Evolutionary conservation across 345 rosid genomes (phyloP).

Genomic region (Brassica cretica): DNA sequence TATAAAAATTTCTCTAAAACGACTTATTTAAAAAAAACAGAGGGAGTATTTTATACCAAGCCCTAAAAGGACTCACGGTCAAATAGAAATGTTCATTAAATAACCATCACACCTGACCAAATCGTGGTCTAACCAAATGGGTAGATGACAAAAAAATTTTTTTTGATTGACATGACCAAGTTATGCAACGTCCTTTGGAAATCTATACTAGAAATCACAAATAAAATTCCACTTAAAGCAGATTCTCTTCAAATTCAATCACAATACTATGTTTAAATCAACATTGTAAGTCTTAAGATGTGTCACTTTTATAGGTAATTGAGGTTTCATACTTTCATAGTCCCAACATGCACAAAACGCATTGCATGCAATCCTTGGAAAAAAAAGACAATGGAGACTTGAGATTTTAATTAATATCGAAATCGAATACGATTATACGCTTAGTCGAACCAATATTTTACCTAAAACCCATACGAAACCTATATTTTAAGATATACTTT

Average conservation of each 20-base stretch:
- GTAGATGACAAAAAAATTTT: no score
- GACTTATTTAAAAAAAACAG: no score
- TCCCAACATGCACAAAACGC: background rate
- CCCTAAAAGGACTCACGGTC: no score
- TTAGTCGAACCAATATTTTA: background rate
- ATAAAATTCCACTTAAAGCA: background rate
- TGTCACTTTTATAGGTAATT: background rate
- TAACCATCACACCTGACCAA: no score
- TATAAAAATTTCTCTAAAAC: no score
- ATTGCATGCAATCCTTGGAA: background rate
- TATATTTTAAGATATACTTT: background rate
- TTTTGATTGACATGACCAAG: background rate
- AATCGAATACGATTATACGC: background rate
- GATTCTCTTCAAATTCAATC: background rate
- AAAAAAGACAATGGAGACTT: background rate
- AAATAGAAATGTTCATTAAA: no score
- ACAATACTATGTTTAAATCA: background rate
- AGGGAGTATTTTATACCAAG: background rate
- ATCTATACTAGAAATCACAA: background rate
- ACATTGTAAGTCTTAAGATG: background rate
- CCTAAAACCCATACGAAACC: background rate
- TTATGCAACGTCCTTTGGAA: background rate
- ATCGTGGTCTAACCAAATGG: no score
- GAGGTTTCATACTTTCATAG: background rate
- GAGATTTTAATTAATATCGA: background rate